Base-by-base conservation (phyloP, 495 filamentous ascomycete species). In the Daldinia decipiens region DNA sequence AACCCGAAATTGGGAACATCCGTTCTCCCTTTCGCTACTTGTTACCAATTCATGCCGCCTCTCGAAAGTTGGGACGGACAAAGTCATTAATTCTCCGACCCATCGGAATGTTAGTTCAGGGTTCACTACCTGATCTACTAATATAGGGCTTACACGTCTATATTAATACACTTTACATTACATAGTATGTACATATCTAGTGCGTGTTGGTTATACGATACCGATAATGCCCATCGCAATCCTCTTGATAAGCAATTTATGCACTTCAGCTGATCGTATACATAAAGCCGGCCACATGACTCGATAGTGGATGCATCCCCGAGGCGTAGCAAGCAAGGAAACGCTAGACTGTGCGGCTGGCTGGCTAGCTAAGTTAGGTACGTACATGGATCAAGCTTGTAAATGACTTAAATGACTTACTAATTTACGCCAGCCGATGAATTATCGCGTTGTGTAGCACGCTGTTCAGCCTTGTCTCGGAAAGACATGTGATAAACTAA, bases 41-140 rank as follows among this genome's bases (percentile, higher is more conserved):
- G 56, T 31, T 61, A 62, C 68, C 61, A 36, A 17, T 38, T 47
- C 52, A 67, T 15, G 24, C 51, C 51, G 32, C 45, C 26, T 40
- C 43, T 54, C 26, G n/a, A 62, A 32, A 43, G 7, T 47, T 63
- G 55, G 40, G 47, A 52, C 50, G 60, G 60, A 21, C 32, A 58
- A 45, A 66, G 12, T 40, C 61, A 65, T 59, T 53, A 69, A 73
- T 51, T 69, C 62, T 69, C 70, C 70, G 70, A 69, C 11, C 29
- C 65, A 29, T 66, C 65, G 31, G 12, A 32, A 62, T 65, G 21
- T 50, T 57, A 38, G 56, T 36, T 54, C 27, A 52, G 55, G 56
- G 59, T 58, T 17, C 21, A 34, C 31, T 47, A 51, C 29, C 21
- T 31, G 5, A 31, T 8, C 6, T 7, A 8, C 29, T 31, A 31